phyloP scores from a whole-genome alignment of 139 green algal species.

The Coccomyxa sp. region DNA sequence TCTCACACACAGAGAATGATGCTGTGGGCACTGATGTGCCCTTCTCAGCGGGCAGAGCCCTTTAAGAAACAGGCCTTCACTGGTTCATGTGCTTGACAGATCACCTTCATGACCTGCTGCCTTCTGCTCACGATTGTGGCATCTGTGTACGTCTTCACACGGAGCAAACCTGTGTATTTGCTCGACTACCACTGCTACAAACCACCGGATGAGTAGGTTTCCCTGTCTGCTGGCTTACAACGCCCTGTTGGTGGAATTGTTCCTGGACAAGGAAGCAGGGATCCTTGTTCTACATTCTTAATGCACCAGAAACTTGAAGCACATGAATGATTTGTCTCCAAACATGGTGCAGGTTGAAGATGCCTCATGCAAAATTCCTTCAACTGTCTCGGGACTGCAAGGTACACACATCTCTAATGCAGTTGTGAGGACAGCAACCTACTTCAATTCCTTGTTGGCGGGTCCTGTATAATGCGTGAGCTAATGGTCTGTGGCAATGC shows the following conservation, averaged over 20 bases:
- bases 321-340: background rate
- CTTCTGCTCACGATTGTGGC: conserved; percentile 56
- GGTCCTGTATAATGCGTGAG: background rate
- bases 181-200: conserved; percentile 83
- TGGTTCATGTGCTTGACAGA: conserved; percentile 27
- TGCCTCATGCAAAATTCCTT: conserved; percentile 33
- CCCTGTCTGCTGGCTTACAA: background rate
- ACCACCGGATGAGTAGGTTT: conserved; percentile 49
- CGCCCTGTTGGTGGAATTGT: too few species aligned
- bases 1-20: too few species aligned
- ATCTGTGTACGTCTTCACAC: conserved; percentile 65
- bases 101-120: conserved; percentile 61
- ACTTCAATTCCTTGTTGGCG: too few species aligned
- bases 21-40: too few species aligned
- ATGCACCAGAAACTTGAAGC: background rate
- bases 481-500: background rate
- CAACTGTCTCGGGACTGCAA: conserved; percentile 10
- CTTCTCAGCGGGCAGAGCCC: background rate
- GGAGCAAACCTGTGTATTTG: conserved; percentile 85
- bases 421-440: background rate
- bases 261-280: background rate
- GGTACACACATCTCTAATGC: background rate
- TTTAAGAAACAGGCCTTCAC: background rate
- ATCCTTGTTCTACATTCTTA: background rate
- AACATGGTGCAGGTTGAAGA: conserved; percentile 28